Base-by-base conservation (phyloP, 179 eudicot genomes). In the Kewa caespitosa region DNA sequence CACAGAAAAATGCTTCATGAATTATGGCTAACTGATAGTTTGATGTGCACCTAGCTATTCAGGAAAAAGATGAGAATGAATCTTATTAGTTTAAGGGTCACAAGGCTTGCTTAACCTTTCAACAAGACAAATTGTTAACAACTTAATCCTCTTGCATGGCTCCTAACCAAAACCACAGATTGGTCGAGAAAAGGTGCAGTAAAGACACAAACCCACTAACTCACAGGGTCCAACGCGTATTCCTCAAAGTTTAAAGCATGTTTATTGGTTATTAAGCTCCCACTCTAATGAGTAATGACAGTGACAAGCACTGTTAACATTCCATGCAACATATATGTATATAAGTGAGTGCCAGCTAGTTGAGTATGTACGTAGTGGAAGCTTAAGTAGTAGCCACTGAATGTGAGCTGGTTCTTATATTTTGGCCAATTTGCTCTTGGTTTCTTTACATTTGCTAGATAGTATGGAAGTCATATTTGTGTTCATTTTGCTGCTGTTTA, bases 201-300 rank as follows among this genome's bases (percentile, higher is more conserved):
- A 67, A 67, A 67, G 36, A 28, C 23, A 6, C n/a, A 67, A 38
- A 30, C 13, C 67, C 68, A 77, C 57, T 23, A n/a, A 37, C 30
- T 36, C n/a, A 18, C 25, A 43, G 62, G 84, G 70, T 75, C 70
- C 69, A 57, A 84, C 84, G 80, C 80, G 84, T 75, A 11, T 73
- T 77, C 67, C 84, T 41, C 54, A 77, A 77, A 48, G 50, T 36
- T 70, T 38, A 75, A 34, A 48, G 67, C 72, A 38, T 72, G 59
- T 72, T 72, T 43, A 32, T 52, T 36, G 1, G 2, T 17, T 15
- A 11, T 69, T 17, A 69, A 46, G 25, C 1, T 7, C n/a, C n/a
- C n/a, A n/a, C n/a, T n/a, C n/a, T n/a, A n/a, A n/a, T n/a, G n/a
- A n/a, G n/a, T n/a, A n/a, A 27, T 15, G 42, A 67, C 27, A 52